Conservation (phyloP, 768 basidiomycete species). For the Boletus coccyginus region DNA sequence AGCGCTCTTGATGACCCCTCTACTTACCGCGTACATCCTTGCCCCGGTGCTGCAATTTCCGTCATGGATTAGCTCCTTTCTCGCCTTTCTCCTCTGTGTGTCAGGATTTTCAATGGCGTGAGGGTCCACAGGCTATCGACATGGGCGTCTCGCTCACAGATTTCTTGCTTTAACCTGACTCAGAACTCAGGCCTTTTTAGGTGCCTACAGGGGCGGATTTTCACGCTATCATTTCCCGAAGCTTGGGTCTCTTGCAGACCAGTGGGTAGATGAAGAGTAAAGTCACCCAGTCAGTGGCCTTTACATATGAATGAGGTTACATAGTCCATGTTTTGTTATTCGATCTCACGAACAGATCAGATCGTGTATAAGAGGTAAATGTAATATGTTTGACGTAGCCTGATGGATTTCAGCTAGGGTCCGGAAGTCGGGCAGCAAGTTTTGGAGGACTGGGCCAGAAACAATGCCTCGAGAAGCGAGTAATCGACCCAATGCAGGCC, state of each 20-base stretch:
- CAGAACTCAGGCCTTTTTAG: constrained; percentile 42
- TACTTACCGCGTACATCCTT: constrained; percentile 55
- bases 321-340: neutral
- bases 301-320: neutral
- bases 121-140: constrained; percentile 21
- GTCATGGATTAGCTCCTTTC: constrained; percentile 47
- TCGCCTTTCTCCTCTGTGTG: constrained; percentile 44
- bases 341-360: neutral
- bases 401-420: neutral
- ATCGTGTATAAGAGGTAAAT: neutral
- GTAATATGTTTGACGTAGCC: neutral
- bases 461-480: neutral
- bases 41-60: constrained; percentile 53
- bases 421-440: neutral
- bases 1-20: constrained; percentile 63
- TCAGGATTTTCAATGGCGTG: constrained; percentile 55
- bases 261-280: constrained; percentile 67
- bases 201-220: constrained; percentile 46
- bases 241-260: constrained; percentile 63
- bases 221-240: constrained; percentile 62
- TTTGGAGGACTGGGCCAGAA: neutral
- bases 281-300: neutral
- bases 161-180: constrained; percentile 5
- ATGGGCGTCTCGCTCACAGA: constrained; percentile 1
- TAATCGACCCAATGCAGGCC: neutral